Percentiles rank a stretch among this genome's conserved stretches.
phyloP scores from a whole-genome alignment of 2,329 filamentous ascomycete species.

The Clarireedia monteithiana region DNA sequence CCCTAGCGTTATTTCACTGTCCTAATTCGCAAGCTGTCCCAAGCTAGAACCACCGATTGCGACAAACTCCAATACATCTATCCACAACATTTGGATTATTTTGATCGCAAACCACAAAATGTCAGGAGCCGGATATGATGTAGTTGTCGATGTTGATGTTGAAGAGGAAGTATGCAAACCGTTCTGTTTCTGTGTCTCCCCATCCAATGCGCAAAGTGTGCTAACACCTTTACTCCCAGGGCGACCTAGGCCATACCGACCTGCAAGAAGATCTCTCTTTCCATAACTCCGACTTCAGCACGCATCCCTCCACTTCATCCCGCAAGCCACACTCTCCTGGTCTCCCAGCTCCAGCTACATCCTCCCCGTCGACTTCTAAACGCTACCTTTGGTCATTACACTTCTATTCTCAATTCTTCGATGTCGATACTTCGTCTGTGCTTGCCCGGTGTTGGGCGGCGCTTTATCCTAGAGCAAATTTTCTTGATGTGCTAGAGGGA shows the following conservation, averaged over 20 bases:
- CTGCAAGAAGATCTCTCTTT: constrained; percentile 99
- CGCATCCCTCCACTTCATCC: constrained; percentile 38
- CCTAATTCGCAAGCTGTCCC: constrained; percentile 20
- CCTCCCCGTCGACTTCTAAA: constrained; percentile 50
- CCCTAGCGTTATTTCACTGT: constrained; percentile 3
- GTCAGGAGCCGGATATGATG: constrained; percentile 73
- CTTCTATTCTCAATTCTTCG: constrained; percentile 98
- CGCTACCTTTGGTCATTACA: constrained; percentile 85
- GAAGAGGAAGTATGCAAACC: constrained; percentile 71
- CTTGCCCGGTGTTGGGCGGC: constrained; percentile 79
- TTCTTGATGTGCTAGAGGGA: constrained; percentile 92
- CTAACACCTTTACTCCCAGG: constrained; percentile 43
- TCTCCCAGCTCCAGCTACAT: constrained; percentile 50
- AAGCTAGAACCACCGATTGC: constrained; percentile 6
- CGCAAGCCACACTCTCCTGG: constrained; percentile 34
- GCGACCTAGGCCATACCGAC: constrained; percentile 95
- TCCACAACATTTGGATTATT: background rate
- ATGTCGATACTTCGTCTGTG: constrained; percentile 90
- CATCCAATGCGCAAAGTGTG: constrained; percentile 1
- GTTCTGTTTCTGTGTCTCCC: background rate
- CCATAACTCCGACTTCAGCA: constrained; percentile 82
- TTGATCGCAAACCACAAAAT: constrained; percentile 14
- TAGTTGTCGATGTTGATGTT: constrained; percentile 94
- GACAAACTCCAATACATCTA: background rate
- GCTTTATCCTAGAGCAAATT: constrained; percentile 87